Conservation (phyloP, 768 basidiomycete genomes). For the Suillus paluster region DNA sequence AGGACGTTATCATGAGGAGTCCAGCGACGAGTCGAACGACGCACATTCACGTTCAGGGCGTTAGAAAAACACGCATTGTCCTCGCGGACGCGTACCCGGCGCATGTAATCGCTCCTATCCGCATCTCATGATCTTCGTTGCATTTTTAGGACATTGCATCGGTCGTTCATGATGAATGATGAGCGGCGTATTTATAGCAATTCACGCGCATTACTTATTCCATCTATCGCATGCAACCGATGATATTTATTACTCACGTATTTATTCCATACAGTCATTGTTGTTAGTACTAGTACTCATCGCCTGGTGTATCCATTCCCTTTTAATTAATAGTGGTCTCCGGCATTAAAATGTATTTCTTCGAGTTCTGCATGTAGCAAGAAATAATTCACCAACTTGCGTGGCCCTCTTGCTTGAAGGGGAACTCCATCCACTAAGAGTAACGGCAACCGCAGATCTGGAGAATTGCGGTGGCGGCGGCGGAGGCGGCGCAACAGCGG, state of each 20-base stretch:
- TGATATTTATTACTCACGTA: background rate
- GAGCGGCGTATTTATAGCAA: background rate
- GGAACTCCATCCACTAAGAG: background rate
- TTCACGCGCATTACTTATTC: constrained; percentile 18
- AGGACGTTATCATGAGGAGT: constrained; percentile 41
- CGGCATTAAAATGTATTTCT: background rate
- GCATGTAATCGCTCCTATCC: background rate
- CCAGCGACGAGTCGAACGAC: constrained; percentile 52
- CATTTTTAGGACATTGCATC: constrained; percentile 21
- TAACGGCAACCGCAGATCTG: background rate
- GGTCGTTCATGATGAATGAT: constrained; percentile 1
- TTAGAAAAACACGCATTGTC: constrained; percentile 5
- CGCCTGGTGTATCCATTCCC: background rate
- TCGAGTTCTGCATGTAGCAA: background rate
- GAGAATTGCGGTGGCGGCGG: background rate
- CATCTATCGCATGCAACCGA: constrained; percentile 17
- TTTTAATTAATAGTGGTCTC: constrained; percentile 3
- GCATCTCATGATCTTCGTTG: constrained; percentile 6
- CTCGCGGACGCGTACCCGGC: background rate
- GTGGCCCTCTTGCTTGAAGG: too few species aligned
- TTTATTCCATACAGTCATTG: constrained; percentile 5
- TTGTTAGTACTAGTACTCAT: background rate
- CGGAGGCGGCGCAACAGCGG: background rate
- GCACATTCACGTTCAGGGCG: constrained; percentile 29
- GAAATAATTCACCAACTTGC: background rate